These are phyloP conservation scores for Microdochium nivale DNA, from an alignment of 2,329 filamentous ascomycete species.

Conservation along the genomic window DNA sequence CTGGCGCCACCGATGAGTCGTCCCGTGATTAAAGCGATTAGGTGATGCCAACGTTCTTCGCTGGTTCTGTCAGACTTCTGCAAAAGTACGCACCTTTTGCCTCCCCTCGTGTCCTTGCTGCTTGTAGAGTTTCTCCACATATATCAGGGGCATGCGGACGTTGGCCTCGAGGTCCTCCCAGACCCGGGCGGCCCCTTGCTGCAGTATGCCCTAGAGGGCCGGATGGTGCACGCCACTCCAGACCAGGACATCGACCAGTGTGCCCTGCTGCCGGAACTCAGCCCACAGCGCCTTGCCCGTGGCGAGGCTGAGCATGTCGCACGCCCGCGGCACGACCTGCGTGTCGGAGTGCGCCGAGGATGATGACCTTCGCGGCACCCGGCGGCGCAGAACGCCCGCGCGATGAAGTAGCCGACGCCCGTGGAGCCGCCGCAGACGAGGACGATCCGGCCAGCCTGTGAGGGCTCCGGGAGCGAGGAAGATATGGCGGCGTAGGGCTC, in stretches of 20 bases:
- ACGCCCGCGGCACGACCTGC: slow-evolving; percentile 9
- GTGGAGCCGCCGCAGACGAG: slow-evolving; percentile 60
- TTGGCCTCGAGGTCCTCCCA: slow-evolving; percentile 20
- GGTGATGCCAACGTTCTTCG: too few species aligned
- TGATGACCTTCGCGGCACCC: slow-evolving; percentile 25
- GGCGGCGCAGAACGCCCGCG: slow-evolving; percentile 42
- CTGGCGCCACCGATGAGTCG: too few species aligned
- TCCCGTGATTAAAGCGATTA: too few species aligned
- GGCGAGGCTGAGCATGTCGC: slow-evolving; percentile 14
- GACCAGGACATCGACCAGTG: slow-evolving; percentile 23
- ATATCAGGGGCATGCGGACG: slow-evolving; percentile 19
- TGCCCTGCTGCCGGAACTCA: slow-evolving; percentile 9
- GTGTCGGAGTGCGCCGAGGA: slow-evolving; percentile 20
- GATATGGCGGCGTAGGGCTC: slow-evolving; percentile 27
- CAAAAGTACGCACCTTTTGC: slow-evolving; percentile 7
- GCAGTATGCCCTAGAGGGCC: slow-evolving; percentile 10
- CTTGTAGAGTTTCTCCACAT: slow-evolving; percentile 23
- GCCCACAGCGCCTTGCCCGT: slow-evolving; percentile 22
- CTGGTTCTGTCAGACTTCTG: too few species aligned
- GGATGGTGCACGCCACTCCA: slow-evolving; percentile 18
- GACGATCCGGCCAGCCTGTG: slow-evolving; percentile 38
- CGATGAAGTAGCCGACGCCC: slow-evolving; percentile 58
- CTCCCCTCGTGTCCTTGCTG: slow-evolving; percentile 10
- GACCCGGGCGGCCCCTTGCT: slow-evolving; percentile 9
- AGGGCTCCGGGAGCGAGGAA: slow-evolving; percentile 25